Conservation (phyloP, 2,329 filamentous ascomycete genomes). For the Diaporthe aspalathi region DNA sequence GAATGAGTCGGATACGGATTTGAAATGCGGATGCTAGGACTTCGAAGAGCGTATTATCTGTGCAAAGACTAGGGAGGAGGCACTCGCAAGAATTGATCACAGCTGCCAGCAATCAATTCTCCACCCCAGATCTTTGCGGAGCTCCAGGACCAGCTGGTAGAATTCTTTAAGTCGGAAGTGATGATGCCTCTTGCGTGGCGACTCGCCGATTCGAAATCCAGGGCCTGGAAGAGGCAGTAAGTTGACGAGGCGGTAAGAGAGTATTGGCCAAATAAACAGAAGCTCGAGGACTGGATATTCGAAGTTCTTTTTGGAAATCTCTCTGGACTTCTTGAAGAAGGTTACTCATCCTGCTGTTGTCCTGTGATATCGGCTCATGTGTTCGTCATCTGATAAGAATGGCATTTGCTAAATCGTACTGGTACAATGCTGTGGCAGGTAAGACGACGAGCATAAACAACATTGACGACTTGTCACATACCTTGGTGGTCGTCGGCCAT, state of each 20-base stretch:
- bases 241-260: background rate
- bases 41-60: constrained; percentile 41
- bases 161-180: constrained; percentile 33
- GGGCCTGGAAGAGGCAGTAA: background rate
- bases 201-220: background rate
- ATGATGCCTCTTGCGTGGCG: constrained; percentile 10
- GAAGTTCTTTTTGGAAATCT: background rate
- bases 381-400: constrained; percentile 5
- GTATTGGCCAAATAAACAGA: background rate
- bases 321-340: background rate
- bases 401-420: background rate
- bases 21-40: constrained; percentile 37
- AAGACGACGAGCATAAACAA: background rate
- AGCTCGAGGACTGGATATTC: too few species aligned
- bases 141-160: constrained; percentile 38
- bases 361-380: too few species aligned
- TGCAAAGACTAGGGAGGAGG: constrained; percentile 39
- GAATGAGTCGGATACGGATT: fast-evolving
- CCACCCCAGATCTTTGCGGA: constrained; percentile 40
- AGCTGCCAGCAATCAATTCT: constrained; percentile 41
- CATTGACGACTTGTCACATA: background rate
- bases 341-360: too few species aligned
- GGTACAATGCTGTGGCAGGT: background rate
- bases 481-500: too few species aligned
- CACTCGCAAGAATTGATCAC: constrained; percentile 40